A percentile compares a stretch with the other conserved stretches of the same genome.
phyloP scores from a whole-genome alignment of 176 grass and related monocot genomes.

The Musa acuminata region DNA sequence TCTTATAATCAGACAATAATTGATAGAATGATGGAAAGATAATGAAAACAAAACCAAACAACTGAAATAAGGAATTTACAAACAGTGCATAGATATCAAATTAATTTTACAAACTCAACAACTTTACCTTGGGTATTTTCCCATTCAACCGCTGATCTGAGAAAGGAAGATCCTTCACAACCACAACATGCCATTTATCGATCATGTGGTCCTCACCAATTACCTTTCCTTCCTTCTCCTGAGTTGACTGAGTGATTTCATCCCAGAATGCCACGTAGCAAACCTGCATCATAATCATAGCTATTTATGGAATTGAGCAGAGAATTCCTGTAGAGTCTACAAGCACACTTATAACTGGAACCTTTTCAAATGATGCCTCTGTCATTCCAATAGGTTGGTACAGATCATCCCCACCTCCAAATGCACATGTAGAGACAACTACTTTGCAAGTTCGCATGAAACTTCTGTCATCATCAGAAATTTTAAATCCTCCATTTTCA shows the following conservation, averaged over 20 bases:
- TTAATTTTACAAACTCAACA: background rate
- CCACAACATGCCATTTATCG: conserved; percentile 72
- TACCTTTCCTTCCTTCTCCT: conserved; percentile 61
- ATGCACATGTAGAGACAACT: conserved; percentile 84
- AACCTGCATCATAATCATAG: conserved; percentile 34
- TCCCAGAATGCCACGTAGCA: conserved; percentile 98
- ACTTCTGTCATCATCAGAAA: conserved; percentile 62
- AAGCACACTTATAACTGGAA: conserved; percentile 1
- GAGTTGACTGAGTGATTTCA: conserved; percentile 53
- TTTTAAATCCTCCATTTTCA: conserved; percentile 65
- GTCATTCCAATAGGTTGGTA: conserved; percentile 94
- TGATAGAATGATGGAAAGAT: too few species aligned
- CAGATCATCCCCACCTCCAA: conserved; percentile 92
- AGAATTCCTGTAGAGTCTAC: background rate
- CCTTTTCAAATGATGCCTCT: conserved; percentile 55
- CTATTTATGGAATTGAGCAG: background rate
- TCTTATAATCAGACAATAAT: too few species aligned
- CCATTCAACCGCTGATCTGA: conserved; percentile 87
- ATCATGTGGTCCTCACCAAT: conserved; percentile 53
- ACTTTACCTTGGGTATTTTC: conserved; percentile 86
- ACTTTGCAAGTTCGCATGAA: conserved; percentile 63
- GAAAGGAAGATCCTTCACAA: conserved; percentile 74
- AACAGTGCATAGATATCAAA: background rate
- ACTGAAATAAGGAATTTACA: too few species aligned
- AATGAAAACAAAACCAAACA: too few species aligned